phyloP scores from a whole-genome alignment of 108 stramenopile species.

The Nitzschia inconspicua region DNA sequence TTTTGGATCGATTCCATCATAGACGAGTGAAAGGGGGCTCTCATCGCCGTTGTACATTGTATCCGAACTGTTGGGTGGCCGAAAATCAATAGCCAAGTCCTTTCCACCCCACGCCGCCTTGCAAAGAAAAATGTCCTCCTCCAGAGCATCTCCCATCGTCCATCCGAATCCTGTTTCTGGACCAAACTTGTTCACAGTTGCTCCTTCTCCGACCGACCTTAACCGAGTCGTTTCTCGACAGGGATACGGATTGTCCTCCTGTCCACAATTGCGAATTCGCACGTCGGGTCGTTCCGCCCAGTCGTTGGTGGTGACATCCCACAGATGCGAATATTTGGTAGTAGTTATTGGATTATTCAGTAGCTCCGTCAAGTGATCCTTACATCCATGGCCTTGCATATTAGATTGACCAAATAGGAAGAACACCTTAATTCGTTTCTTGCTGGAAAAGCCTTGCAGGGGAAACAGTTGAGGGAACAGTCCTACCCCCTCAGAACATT shows the following conservation, averaged over 20 bases:
- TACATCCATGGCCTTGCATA: slow-evolving; percentile 37
- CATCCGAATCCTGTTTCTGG: slow-evolving; percentile 40
- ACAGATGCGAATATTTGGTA: slow-evolving; percentile 5
- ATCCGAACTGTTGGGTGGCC: slow-evolving; percentile 31
- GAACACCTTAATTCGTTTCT: too few relatives aligned
- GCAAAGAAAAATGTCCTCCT: slow-evolving; percentile 24
- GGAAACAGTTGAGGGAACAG: too few relatives aligned
- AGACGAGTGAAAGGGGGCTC: background rate
- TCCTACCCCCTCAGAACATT: too few relatives aligned
- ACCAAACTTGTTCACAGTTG: slow-evolving; percentile 16
- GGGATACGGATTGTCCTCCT: background rate
- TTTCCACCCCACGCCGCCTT: slow-evolving; percentile 49
- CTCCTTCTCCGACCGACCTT: slow-evolving; percentile 24
- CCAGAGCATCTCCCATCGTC: slow-evolving; percentile 20
- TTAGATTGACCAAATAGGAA: slow-evolving; percentile 41
- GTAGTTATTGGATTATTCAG: slow-evolving; percentile 9
- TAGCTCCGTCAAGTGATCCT: slow-evolving; percentile 11
- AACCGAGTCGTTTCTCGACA: slow-evolving; percentile 12
- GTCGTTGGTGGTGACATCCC: slow-evolving; percentile 1
- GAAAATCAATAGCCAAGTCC: slow-evolving; percentile 33
- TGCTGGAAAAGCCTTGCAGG: too few relatives aligned
- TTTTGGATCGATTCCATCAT: background rate
- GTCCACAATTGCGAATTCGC: slow-evolving; percentile 2
- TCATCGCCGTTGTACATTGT: background rate
- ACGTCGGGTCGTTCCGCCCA: slow-evolving; percentile 6